These are phyloP conservation scores for Fusarium hostae DNA, from an alignment of 2,329 filamentous ascomycete species.

Conservation along the genomic window DNA sequence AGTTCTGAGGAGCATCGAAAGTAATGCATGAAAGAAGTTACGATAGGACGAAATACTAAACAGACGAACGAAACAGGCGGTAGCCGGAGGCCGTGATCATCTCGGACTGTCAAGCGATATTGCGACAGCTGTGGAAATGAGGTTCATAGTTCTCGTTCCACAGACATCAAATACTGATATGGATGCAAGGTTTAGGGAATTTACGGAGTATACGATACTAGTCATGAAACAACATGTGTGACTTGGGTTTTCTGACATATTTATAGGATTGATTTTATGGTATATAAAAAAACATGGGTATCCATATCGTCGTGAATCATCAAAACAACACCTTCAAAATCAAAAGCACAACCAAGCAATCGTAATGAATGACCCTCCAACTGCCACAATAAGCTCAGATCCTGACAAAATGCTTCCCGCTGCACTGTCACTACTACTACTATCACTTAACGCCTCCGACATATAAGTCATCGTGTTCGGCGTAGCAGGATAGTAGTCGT, in stretches of 20 bases:
- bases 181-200: accelerated
- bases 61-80: accelerated
- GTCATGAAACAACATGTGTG: not conserved
- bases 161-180: not conserved
- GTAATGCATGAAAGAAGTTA: not conserved
- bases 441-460: not conserved
- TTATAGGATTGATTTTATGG: not conserved
- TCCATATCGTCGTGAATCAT: constrained; percentile 16
- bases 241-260: not conserved
- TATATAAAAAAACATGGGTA: constrained; percentile 16
- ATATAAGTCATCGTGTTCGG: constrained; percentile 51
- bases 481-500: constrained; percentile 62
- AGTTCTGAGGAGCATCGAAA: constrained; percentile 13
- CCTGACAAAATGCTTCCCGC: not conserved
- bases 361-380: constrained; percentile 11
- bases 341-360: constrained; percentile 24
- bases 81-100: not conserved
- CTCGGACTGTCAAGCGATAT: accelerated
- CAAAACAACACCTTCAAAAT: not conserved
- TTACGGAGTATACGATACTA: not conserved
- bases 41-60: accelerated
- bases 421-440: not conserved
- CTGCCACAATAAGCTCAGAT: not conserved
- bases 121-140: not conserved
- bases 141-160: no score